Evolutionary conservation across 176 grass and related monocot genomes (phyloP), one percentile per base, ranked within the genome.

Genomic region (Bolboschoenus planiculmis): DNA sequence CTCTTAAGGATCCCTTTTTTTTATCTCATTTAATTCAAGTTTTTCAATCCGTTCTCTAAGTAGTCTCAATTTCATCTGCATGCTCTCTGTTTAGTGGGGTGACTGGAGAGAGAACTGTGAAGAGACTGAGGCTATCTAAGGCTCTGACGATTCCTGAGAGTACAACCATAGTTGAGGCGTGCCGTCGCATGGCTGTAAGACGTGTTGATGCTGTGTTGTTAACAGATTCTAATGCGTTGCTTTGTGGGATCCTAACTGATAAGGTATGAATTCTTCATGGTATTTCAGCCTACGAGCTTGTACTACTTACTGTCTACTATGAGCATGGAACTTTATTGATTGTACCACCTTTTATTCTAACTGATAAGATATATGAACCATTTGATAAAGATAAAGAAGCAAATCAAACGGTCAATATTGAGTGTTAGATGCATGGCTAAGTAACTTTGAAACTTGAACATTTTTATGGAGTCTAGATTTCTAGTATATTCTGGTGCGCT

Each of bases 241-340:
- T 98, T 4, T 98, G 96, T 23, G 96, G 96, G 50, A 98, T 98
- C 84, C 87, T 98, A 20, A 95, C 96, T 34, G 96, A 98, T 85
- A 98, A 98, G 96, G 96, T 95, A 60, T 36, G 57, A 46, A 21
- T 77, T 51, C 26, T 20, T 77, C 46, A 33, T 46, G 27, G 6
- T 77, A 26, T 72, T 43, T 72, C n/a, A 24, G 21, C 39, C 39
- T 13, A 72, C 4, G n/a, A 13, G n/a, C 21, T 46, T 72, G 21
- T 46, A 14, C 67, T 64, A 16, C 1, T 23, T 64, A 16, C 1
- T 23, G 16, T 0, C 5, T 64, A 46, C n/a, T 26, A 72, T 46
- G 39, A 18, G 7, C 67, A 14, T 46, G 21, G 40, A 13, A 44
- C 0, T 24, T 10, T n/a, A 64, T 66, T 70, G 65, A 70, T 42